A percentile compares a stretch with the other conserved stretches of the same genome.
Conservation (phyloP, 257 asterid species). For the Nicotiana obtusifolia region DNA sequence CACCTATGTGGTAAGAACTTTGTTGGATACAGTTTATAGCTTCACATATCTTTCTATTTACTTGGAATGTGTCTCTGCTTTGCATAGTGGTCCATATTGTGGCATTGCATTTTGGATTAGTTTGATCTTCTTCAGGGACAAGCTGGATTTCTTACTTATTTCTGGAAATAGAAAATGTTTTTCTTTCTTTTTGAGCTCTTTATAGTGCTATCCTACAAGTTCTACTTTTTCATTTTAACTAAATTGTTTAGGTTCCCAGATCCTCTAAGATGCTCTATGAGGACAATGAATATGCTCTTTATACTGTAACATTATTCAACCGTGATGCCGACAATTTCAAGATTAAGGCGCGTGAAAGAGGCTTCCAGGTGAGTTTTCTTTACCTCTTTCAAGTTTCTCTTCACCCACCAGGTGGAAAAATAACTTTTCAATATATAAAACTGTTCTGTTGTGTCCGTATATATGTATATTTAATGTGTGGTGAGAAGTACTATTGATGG, state of each 20-base stretch:
- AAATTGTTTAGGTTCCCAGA: constrained; percentile 75
- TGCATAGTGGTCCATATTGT: not conserved
- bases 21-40: not conserved
- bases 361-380: constrained; percentile 56
- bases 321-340: constrained; percentile 94
- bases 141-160: not conserved
- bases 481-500: not conserved
- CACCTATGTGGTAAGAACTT: constrained; percentile 61
- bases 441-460: not conserved
- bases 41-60: not conserved
- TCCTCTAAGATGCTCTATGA: constrained; percentile 85
- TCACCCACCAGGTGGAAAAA: not conserved
- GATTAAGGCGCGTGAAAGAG: constrained; percentile 73
- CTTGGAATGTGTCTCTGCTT: not conserved
- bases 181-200: not conserved
- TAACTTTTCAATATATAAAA: not conserved
- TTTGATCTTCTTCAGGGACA: not conserved
- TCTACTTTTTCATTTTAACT: constrained; percentile 23
- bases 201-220: constrained; percentile 10
- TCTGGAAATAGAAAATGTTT: not conserved
- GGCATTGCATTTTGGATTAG: not conserved
- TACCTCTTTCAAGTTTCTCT: constrained; percentile 5
- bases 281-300: constrained; percentile 82
- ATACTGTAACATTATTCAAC: constrained; percentile 66
- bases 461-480: not conserved